Evolutionary conservation across 2,329 filamentous ascomycete genomes (phyloP).

Genomic region (Diaporthe humulicola): DNA sequence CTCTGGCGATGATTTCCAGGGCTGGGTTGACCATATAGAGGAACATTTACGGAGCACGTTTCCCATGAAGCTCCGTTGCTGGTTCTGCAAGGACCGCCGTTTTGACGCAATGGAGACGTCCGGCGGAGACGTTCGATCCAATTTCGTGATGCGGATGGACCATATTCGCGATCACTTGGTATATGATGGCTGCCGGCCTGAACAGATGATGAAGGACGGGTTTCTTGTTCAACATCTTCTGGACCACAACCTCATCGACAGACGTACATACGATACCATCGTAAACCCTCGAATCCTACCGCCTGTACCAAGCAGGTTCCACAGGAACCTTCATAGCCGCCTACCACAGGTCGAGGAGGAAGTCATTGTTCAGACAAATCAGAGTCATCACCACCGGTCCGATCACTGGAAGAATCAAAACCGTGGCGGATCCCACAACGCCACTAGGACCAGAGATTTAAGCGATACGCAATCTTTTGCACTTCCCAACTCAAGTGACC

Average conservation of each 20-base stretch:
- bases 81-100: conserved; percentile 58
- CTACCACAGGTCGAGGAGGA: conserved; percentile 24
- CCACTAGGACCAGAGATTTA: too few species aligned
- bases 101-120: conserved; percentile 47
- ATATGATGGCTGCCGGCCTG: conserved; percentile 41
- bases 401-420: background rate
- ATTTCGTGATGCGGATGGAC: conserved; percentile 58
- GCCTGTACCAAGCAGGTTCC: background rate
- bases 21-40: conserved; percentile 61
- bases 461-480: too few species aligned
- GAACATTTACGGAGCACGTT: conserved; percentile 53
- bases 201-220: conserved; percentile 55
- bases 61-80: conserved; percentile 46
- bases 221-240: conserved; percentile 55
- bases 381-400: background rate
- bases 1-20: conserved; percentile 49
- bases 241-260: conserved; percentile 46
- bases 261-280: background rate
- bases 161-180: conserved; percentile 64
- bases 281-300: background rate
- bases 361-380: background rate
- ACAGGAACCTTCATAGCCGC: background rate
- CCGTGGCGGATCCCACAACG: too few species aligned
- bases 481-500: too few species aligned
- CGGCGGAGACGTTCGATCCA: conserved; percentile 39